Percentiles rank a stretch among this genome's conserved stretches.
Evolutionary conservation across 768 basidiomycete species (phyloP).

Genomic region (Calocera viscosa): DNA sequence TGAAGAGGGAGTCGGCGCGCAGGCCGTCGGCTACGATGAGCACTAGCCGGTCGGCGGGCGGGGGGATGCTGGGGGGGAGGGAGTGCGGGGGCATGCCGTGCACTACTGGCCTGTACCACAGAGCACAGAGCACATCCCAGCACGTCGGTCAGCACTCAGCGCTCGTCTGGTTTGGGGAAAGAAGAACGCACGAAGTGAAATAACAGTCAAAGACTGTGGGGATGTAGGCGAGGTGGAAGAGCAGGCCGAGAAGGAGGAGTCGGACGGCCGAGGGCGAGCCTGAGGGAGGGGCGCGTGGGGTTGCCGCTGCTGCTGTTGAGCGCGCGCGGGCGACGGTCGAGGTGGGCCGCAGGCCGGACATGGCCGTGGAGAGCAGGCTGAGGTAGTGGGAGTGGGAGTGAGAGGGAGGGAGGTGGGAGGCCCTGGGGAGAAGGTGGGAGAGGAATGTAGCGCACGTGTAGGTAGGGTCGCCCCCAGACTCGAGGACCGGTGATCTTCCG

Average conservation of each 20-base stretch:
- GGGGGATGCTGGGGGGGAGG: background rate
- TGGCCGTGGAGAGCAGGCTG: too few species aligned
- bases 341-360: too few species aligned
- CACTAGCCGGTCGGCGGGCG: constrained; percentile 1
- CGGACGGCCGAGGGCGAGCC: background rate
- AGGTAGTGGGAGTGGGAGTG: too few species aligned
- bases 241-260: constrained; percentile 46
- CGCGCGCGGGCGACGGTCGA: too few species aligned
- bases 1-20: constrained; percentile 67
- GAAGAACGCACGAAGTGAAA: constrained; percentile 38
- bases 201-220: constrained; percentile 61
- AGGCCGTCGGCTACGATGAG: constrained; percentile 58
- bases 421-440: too few species aligned
- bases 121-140: too few species aligned
- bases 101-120: constrained; percentile 49
- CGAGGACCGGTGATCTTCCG: too few species aligned
- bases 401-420: too few species aligned
- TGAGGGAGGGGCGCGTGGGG: background rate
- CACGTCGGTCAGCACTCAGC: background rate
- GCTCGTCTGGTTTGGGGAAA: background rate
- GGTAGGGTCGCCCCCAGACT: too few species aligned
- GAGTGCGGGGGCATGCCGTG: constrained; percentile 53
- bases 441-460: too few species aligned
- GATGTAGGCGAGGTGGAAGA: constrained; percentile 57
- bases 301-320: background rate